These are phyloP conservation scores for Alternaria rosae DNA, from an alignment of 2,329 filamentous ascomycete genomes.

Conservation along the genomic window DNA sequence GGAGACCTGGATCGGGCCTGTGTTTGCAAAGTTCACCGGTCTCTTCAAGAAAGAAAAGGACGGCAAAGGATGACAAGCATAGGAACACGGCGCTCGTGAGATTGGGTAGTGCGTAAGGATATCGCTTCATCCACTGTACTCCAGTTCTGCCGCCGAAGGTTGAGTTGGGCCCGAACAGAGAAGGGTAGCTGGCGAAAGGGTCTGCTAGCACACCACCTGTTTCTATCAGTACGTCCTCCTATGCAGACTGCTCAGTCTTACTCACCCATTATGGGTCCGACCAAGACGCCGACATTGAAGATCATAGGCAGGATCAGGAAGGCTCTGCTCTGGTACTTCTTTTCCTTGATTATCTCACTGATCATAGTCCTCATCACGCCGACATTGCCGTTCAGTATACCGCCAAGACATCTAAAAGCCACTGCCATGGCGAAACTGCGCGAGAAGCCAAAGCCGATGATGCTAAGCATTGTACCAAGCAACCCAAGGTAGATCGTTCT, in stretches of 20 bases:
- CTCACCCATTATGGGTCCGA: slow-evolving; percentile 52
- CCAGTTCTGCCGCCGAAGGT: slow-evolving; percentile 64
- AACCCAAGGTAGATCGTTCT: slow-evolving; percentile 79
- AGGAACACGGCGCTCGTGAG: slow-evolving; percentile 70
- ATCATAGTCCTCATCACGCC: slow-evolving; percentile 80
- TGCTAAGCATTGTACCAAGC: slow-evolving; percentile 70
- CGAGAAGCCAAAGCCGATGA: slow-evolving; percentile 74
- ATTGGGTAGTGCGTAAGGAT: slow-evolving; percentile 75
- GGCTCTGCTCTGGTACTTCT: slow-evolving; percentile 65
- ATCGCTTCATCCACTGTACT: slow-evolving; percentile 69
- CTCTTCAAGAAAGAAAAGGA: slow-evolving; percentile 73
- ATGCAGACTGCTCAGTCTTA: neutral
- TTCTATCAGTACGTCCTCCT: slow-evolving; percentile 41
- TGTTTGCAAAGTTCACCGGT: slow-evolving; percentile 53
- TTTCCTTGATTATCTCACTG: slow-evolving; percentile 73
- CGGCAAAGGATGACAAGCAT: slow-evolving; percentile 60
- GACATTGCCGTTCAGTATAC: slow-evolving; percentile 74
- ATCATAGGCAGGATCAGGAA: slow-evolving; percentile 71
- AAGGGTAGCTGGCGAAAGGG: slow-evolving; percentile 67
- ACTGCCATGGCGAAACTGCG: slow-evolving; percentile 68
- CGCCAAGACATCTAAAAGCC: slow-evolving; percentile 71
- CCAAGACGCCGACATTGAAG: slow-evolving; percentile 66
- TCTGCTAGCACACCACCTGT: slow-evolving; percentile 72
- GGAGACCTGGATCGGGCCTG: slow-evolving; percentile 52
- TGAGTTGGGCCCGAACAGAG: slow-evolving; percentile 67